A percentile compares a stretch with the other conserved stretches of the same genome.
These are phyloP conservation scores for Diaporthe eres DNA, from an alignment of 2,329 filamentous ascomycete genomes.

Conservation along the genomic window DNA sequence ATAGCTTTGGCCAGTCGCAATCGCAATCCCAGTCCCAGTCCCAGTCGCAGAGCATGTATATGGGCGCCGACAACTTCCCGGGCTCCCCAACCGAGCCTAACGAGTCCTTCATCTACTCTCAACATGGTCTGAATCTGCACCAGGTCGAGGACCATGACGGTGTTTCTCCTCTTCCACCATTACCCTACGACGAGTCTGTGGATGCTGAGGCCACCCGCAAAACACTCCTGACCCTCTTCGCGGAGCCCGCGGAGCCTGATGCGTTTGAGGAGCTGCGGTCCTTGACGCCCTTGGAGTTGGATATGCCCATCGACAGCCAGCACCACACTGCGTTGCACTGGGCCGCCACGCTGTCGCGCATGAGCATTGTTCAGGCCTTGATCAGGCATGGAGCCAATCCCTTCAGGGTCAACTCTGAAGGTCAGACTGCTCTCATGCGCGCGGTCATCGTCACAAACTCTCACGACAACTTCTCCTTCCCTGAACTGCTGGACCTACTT, in stretches of 20 bases:
- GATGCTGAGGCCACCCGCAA: constrained; percentile 85
- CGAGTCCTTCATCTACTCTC: constrained; percentile 81
- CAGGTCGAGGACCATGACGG: constrained; percentile 64
- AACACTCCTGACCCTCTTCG: constrained; percentile 85
- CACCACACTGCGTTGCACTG: constrained; percentile 94
- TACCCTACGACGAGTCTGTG: constrained; percentile 72
- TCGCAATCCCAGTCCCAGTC: constrained; percentile 14
- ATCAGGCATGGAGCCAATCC: constrained; percentile 90
- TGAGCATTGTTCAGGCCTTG: constrained; percentile 84
- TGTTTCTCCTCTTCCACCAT: constrained; percentile 73
- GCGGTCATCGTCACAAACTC: constrained; percentile 96
- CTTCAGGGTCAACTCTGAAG: constrained; percentile 87
- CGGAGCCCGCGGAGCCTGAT: constrained; percentile 75
- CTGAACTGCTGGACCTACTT: constrained; percentile 89
- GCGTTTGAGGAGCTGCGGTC: constrained; percentile 83
- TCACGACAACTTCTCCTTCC: constrained; percentile 90
- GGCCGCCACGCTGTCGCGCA: constrained; percentile 92
- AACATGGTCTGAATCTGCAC: constrained; percentile 60
- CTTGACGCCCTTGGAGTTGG: constrained; percentile 84
- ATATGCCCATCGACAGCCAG: constrained; percentile 91
- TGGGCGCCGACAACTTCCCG: constrained; percentile 67
- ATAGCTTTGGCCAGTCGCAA: constrained; percentile 66
- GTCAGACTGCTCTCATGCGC: constrained; percentile 93
- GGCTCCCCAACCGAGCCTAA: constrained; percentile 85
- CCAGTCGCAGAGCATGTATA: constrained; percentile 60